These are phyloP conservation scores for Neurospora terricola DNA, from an alignment of 495 filamentous ascomycete genomes.

Conservation along the genomic window DNA sequence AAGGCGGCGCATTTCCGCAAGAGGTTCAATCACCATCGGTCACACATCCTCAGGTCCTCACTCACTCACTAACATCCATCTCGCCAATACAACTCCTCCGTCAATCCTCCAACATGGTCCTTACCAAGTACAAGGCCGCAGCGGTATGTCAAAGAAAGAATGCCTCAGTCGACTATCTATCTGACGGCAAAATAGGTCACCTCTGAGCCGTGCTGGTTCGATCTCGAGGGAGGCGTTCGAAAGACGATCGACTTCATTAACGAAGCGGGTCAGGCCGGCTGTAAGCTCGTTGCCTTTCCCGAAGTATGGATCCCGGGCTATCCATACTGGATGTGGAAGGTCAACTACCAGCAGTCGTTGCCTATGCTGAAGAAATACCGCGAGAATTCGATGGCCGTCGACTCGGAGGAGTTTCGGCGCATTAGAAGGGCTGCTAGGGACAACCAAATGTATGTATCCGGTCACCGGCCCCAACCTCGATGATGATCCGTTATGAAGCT, in stretches of 20 bases:
- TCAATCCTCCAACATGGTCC: background rate
- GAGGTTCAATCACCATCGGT: background rate
- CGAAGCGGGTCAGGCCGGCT: background rate
- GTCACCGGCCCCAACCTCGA: background rate
- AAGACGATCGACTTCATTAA: too few relatives aligned
- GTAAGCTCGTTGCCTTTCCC: background rate
- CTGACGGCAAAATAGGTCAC: background rate
- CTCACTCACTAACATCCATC: background rate
- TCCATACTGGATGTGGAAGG: background rate
- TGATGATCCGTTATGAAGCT: background rate
- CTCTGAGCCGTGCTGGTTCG: background rate
- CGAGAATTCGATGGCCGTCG: background rate
- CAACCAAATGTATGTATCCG: background rate
- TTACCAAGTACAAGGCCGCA: background rate
- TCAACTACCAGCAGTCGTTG: background rate
- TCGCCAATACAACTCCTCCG: background rate
- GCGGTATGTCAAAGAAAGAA: background rate
- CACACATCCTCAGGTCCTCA: background rate
- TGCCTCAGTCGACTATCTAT: background rate
- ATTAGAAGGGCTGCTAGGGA: background rate
- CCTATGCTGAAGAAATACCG: background rate
- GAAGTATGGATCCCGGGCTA: background rate
- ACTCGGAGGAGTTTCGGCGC: background rate
- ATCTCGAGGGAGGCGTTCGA: background rate
- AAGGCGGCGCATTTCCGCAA: background rate